Conservation (phyloP, 2,329 filamentous ascomycete species). For the Didymella glomerata region DNA sequence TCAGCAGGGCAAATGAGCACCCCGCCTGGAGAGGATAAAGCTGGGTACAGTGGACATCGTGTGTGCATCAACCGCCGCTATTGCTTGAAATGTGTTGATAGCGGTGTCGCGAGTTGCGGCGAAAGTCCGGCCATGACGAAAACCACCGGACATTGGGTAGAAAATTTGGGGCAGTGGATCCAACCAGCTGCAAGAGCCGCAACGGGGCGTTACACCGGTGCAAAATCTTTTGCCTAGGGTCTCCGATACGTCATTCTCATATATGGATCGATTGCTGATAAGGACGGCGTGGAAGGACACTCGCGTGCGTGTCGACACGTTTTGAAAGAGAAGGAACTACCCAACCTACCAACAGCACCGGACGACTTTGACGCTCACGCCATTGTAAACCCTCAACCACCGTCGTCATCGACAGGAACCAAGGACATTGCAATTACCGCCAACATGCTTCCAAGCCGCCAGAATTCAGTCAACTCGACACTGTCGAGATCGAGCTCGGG, state of each 20-base stretch:
- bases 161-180: conserved; percentile 32
- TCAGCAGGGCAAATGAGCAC: conserved; percentile 22
- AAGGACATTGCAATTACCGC: conserved; percentile 15
- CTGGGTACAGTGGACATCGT: conserved; percentile 23
- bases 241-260: conserved; percentile 38
- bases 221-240: conserved; percentile 41
- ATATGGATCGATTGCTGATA: conserved; percentile 27
- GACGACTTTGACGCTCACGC: conserved; percentile 9
- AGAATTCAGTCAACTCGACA: conserved; percentile 21
- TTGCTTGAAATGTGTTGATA: conserved; percentile 23
- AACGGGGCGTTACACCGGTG: conserved; percentile 32
- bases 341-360: background rate
- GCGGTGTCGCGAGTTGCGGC: conserved; percentile 23
- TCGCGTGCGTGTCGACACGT: conserved; percentile 1
- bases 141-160: conserved; percentile 27
- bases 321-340: conserved; percentile 14
- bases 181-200: conserved; percentile 35
- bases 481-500: conserved; percentile 23
- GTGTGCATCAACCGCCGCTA: conserved; percentile 34
- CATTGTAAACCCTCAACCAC: conserved; percentile 19
- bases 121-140: conserved; percentile 27
- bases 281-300: conserved; percentile 19
- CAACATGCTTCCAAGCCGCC: conserved; percentile 24
- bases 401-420: background rate
- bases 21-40: conserved; percentile 18